Evolutionary conservation across 768 basidiomycete species (phyloP), one percentile per base, ranked within the genome.

Genomic region (Harrya chromipes): DNA sequence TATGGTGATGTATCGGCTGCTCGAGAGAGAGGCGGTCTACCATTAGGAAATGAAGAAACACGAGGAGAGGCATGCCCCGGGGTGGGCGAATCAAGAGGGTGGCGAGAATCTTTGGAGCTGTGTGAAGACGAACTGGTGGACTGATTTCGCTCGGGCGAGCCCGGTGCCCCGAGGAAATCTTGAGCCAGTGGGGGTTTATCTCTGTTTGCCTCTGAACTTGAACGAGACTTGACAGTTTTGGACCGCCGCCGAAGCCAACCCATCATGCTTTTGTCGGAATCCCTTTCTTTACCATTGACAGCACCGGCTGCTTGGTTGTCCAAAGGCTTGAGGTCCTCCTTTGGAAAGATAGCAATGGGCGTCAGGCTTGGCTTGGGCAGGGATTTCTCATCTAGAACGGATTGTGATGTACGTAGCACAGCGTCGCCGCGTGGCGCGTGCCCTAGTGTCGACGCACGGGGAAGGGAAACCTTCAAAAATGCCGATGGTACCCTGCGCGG

Each of bases 261-360:
- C 50, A 60, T 59, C 49, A 58, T 34, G 55, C 76, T 76, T 47
- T 72, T 72, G 37, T 71, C 75, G 57, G 72, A 56, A 56, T 77
- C 73, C 72, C 60, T 72, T 46, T 62, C 66, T 46, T 59, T 64
- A 27, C 47, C 62, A 52, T 47, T 53, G 34, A 49, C 41, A 40
- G 70, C 60, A 54, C 69, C 61, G 54, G 66, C 57, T 29, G 65
- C 58, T 54, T 73, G 54, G 29, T 58, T 53, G 0, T 67, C 63
- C 38, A 69, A 60, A 41, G 67, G 52, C 6, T 53, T 58, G 2
- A 43, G 47, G 3, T 62, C 61, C 17, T 54, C 59, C 21, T 62
- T 63, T 9, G 61, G 52, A 33, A 57, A 56, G 23, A 58, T 36
- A 1, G 50, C 19, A 38, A 61, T 52, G 5, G 64, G 60, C 2